Evolutionary conservation across 495 filamentous ascomycete genomes (phyloP), one percentile per base, ranked within the genome.

Genomic region (Penicillium pulvis): DNA sequence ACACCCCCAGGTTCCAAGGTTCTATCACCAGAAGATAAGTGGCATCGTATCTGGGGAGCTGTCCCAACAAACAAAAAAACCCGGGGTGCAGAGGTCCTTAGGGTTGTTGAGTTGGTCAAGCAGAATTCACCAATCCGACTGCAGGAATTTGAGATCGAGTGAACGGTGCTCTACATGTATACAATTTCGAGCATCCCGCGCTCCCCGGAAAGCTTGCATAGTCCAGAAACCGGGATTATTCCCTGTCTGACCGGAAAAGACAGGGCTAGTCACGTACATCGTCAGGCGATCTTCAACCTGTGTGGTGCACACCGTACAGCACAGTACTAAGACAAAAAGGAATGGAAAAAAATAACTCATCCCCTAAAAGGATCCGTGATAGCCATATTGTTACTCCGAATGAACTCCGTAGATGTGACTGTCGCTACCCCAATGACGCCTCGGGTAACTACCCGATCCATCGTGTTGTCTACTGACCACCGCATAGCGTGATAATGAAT

Each of bases 181-280:
- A 47, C 45, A 28, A 47, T 47, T 47, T 47, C 35, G 33, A 52
- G 31, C 6, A 12, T 39, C 33, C 50, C 31, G 50, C 33, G n/a
- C 31, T 49, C 46, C 54, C 54, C 54, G 44, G 43, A 55, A 55
- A 56, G 54, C 54, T 56, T 56, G 39, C 31, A 41, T 30, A 7
- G 30, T 41, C 20, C 10, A 39, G 30, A 36, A 42, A 55, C 36
- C 43, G 28, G 53, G 53, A 56, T 56, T 47, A 49, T 48, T 56
- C 53, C 53, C 53, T 56, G 53, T 46, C 26, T 12, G 43, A 28
- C 24, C 10, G 47, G 12, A 46, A 12, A 46, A 46, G 23, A 46
- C 19, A 46, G 6, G 26, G 4, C 26, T 17, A 36, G 45, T 26
- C 36, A 51, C 35, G 56, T 28, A 55, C 14, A 31, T 35, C 30